Base-by-base conservation (phyloP, 768 basidiomycete species). In the Serendipita sp. region DNA sequence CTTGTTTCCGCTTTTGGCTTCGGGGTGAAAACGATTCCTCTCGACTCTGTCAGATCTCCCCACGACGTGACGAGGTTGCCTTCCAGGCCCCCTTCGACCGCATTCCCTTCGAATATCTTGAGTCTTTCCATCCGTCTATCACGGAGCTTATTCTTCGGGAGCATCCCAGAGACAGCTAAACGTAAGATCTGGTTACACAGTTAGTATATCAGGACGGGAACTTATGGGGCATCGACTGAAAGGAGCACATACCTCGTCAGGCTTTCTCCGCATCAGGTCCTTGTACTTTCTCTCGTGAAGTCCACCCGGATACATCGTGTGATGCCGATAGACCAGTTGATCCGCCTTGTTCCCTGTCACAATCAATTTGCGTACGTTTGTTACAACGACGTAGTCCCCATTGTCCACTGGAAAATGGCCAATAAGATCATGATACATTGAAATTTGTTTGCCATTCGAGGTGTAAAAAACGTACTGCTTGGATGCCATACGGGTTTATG, bases 401-500 rank as follows among this genome's bases (percentile, higher is more conserved):
- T 90, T 93, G 74, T 99, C 96, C 66, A 88, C 95, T 96, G 65
- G 14, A 43, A 16, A 61, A 11, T 17, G 11, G 17, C 3, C 24
- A 44, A 56, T 34, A n/a, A n/a, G n/a, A n/a, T n/a, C n/a, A n/a
- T n/a, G n/a, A n/a, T n/a, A n/a, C 22, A 3, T 20, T 61, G 60
- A 28, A 14, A 33, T 16, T 30, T n/a, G n/a, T n/a, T n/a, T n/a
- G n/a, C n/a, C n/a, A n/a, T n/a, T n/a, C n/a, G n/a, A 64, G 13
- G 33, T 9, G 2, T 58, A 11, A n/a, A 42, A 42, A 4, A 75
- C 86, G 64, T 65, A 92, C 95, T 82, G 66, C 86, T 81, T 9
- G 90, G 91, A 74, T 98, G 92, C 69, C 90, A 98, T 42, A 94
- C 90, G 3, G 95, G 94, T 71, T 98, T 99, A 73, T 98, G 93